Conservation (phyloP, 2,329 filamentous ascomycete species). For the Aaosphaeria arxii region DNA sequence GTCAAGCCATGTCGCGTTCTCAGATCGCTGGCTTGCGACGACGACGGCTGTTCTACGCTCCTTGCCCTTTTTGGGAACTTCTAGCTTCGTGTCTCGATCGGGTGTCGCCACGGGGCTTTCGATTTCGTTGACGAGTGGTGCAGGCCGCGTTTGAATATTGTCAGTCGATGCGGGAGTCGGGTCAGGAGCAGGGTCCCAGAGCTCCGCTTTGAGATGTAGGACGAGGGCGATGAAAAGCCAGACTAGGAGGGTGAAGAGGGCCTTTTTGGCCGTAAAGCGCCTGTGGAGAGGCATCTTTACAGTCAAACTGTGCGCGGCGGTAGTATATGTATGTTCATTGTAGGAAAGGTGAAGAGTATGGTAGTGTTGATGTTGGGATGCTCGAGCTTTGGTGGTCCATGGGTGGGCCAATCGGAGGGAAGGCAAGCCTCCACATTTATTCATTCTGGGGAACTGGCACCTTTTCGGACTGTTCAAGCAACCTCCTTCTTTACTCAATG, state of each 20-base stretch:
- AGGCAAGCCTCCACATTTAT: no score
- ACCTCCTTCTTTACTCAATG: no score
- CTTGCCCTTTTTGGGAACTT: background rate
- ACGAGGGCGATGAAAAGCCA: conserved; percentile 19
- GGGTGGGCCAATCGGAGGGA: no score
- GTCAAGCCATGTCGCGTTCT: conserved; percentile 42
- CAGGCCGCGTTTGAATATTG: no score
- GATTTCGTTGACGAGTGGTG: background rate
- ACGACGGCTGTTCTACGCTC: conserved; percentile 30
- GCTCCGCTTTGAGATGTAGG: conserved; percentile 27
- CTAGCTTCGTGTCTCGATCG: background rate
- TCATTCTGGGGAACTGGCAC: no score
- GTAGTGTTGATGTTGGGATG: no score
- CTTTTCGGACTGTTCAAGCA: no score
- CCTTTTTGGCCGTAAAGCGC: conserved; percentile 27
- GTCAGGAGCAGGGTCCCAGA: conserved; percentile 10
- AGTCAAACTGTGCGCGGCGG: no score
- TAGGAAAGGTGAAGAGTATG: no score
- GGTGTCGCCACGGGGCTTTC: background rate
- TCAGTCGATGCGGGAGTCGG: background rate
- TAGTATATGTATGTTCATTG: no score
- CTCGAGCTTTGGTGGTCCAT: no score
- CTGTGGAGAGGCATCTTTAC: conserved; percentile 20
- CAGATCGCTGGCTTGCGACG: conserved; percentile 36
- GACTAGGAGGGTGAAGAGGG: conserved; percentile 18